Base-by-base conservation (phyloP, 179 eudicot species). In the Silene noctiflora region DNA sequence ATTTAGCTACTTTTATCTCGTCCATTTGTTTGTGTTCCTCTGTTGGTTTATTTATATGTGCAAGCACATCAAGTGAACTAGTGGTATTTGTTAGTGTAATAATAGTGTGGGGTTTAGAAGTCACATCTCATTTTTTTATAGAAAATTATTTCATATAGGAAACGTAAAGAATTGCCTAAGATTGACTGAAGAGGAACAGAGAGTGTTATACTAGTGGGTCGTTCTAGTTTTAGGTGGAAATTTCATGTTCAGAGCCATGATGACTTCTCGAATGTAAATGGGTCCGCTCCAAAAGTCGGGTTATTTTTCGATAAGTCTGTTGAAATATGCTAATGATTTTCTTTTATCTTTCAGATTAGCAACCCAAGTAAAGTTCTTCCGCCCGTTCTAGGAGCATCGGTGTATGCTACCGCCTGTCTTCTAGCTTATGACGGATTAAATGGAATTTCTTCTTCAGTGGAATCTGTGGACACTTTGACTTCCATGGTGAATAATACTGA, bases 381-480 rank as follows among this genome's bases (percentile, higher is more conserved):
- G 6, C 88, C 82, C n/a, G 75, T 78, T 39, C 90, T 96, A 6
- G 87, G 81, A 59, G 87, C 90, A 25, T 91, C 99, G 16, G 24
- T 88, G 33, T 39, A 87, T 72, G 91, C 96, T 51, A 84, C 88
- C 16, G 89, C 91, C 59, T 80, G 88, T 72, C 80, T 88, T 69
- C 82, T 96, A 20, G 84, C 96, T 16, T 81, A 79, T 72, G 94
- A 93, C 59, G 98, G 97, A 19, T 83, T 83, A 75, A 79, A 81
- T 33, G 94, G 91, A 80, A 74, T 85, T 69, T 60, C 83, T 46
- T 61, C 72, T 19, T 68, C 77, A 0, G 31, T 63, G 25, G 91
- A 85, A 67, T 71, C 89, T 12, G 84, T 84, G 42, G 91, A 91
- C 33, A 55, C 84, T 13, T 81, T 85, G 56, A 72, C 94, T 72